Conservation (phyloP, 805 yeast genomes). For the Hanseniaspora occidentalis region DNA sequence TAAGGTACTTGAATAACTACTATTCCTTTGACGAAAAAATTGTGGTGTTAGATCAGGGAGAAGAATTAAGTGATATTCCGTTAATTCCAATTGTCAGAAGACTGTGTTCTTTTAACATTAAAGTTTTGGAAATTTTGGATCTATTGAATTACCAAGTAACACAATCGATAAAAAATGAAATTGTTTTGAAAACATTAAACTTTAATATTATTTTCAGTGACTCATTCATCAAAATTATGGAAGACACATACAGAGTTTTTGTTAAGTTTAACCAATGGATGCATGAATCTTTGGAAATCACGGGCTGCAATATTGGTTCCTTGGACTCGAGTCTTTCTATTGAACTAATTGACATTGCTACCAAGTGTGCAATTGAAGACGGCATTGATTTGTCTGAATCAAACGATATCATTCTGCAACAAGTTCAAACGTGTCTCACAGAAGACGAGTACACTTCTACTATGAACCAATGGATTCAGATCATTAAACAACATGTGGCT, state of each 20-base stretch:
- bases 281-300: conserved; percentile 18
- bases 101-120: conserved; percentile 10
- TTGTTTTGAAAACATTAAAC: conserved; percentile 23
- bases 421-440: conserved; percentile 16
- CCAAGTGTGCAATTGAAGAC: conserved; percentile 22
- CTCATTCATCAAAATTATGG: conserved; percentile 14
- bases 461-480: background rate
- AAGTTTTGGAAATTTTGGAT: conserved; percentile 20
- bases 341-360: conserved; percentile 21
- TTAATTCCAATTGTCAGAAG: conserved; percentile 2
- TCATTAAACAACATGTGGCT: background rate
- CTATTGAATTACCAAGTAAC: conserved; percentile 21
- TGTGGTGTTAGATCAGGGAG: conserved; percentile 10
- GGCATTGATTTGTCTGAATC: conserved; percentile 17
- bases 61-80: background rate
- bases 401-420: conserved; percentile 22
- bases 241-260: conserved; percentile 21
- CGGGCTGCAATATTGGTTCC: conserved; percentile 1
- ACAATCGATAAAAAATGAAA: conserved; percentile 23
- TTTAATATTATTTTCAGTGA: conserved; percentile 15
- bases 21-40: conserved; percentile 8
- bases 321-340: conserved; percentile 11
- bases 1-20: conserved; percentile 22
- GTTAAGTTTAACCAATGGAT: conserved; percentile 26
- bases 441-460: conserved; percentile 2